These are phyloP conservation scores for Uronychia setigera DNA, from an alignment of 73 alveolate species.

Conservation along the genomic window DNA sequence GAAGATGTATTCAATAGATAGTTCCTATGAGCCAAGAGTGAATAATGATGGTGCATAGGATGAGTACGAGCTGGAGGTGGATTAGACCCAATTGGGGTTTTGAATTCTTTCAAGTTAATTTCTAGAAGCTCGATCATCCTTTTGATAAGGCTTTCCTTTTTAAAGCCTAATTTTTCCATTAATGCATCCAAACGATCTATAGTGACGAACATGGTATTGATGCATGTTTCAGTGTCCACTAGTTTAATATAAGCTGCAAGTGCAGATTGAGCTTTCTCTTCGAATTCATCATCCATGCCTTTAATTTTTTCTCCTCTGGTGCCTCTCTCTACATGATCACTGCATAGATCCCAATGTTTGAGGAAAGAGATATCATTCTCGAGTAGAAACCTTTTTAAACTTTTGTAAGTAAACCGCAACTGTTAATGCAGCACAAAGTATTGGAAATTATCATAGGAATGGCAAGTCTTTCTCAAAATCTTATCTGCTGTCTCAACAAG, in stretches of 20 bases:
- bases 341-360: slow-evolving; percentile 62
- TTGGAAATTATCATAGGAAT: slow-evolving; percentile 43
- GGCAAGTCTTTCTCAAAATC: background rate
- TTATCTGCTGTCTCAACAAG: slow-evolving; percentile 37
- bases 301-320: slow-evolving; percentile 8
- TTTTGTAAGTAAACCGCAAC: slow-evolving; percentile 50
- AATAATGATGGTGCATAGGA: background rate
- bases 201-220: slow-evolving; percentile 45
- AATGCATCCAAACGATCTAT: background rate
- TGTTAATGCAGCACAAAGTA: slow-evolving; percentile 51
- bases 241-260: slow-evolving; percentile 28
- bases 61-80: background rate
- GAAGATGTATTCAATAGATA: background rate
- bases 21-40: background rate
- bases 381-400: slow-evolving; percentile 48
- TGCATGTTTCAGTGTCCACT: slow-evolving; percentile 59
- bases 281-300: background rate
- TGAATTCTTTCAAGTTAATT: background rate
- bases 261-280: slow-evolving; percentile 21
- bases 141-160: background rate
- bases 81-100: background rate
- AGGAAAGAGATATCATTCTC: slow-evolving; percentile 54
- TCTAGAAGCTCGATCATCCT: background rate
- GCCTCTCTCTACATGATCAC: slow-evolving; percentile 25
- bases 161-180: background rate